Evolutionary conservation across 768 basidiomycete species (phyloP).

Genomic region (Candolleomyces aberdarensis): DNA sequence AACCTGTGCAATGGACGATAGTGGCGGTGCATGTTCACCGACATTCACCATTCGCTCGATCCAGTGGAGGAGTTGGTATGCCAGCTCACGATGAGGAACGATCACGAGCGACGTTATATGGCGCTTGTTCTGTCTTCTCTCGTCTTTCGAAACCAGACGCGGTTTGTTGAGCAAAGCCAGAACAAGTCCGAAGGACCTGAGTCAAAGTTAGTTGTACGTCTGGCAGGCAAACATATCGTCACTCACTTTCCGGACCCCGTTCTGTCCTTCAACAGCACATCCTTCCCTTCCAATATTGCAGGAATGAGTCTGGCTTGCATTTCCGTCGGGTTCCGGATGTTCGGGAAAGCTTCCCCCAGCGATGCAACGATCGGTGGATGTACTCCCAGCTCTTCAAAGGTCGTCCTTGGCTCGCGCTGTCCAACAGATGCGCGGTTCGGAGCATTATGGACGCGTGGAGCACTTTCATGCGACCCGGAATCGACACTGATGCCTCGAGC

Average conservation of each 20-base stretch:
- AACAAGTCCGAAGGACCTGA: slow-evolving; percentile 70
- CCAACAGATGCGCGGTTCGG: not conserved
- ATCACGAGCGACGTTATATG: slow-evolving; percentile 56
- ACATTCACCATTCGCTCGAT: slow-evolving; percentile 47
- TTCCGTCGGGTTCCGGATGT: slow-evolving; percentile 52
- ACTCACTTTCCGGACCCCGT: slow-evolving; percentile 82
- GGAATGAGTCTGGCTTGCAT: slow-evolving; percentile 61
- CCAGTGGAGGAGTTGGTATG: slow-evolving; percentile 66
- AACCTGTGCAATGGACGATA: slow-evolving; percentile 53
- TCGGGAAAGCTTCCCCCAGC: slow-evolving; percentile 58
- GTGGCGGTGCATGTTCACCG: slow-evolving; percentile 24
- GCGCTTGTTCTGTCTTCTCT: slow-evolving; percentile 18
- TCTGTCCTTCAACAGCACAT: slow-evolving; percentile 63
- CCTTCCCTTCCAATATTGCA: slow-evolving; percentile 51
- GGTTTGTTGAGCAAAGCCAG: slow-evolving; percentile 63
- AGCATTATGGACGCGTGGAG: not conserved
- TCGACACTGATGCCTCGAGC: slow-evolving; percentile 15
- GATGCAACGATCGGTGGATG: slow-evolving; percentile 45
- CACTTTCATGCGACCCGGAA: slow-evolving; percentile 10
- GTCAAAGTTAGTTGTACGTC: not conserved
- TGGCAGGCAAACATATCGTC: not conserved
- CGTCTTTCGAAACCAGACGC: slow-evolving; percentile 25
- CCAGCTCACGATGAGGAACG: slow-evolving; percentile 74
- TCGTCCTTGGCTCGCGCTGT: not conserved
- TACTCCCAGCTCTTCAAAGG: slow-evolving; percentile 52